Evolutionary conservation across 2,329 filamentous ascomycete genomes (phyloP).

Genomic region (Colletotrichum shisoi): DNA sequence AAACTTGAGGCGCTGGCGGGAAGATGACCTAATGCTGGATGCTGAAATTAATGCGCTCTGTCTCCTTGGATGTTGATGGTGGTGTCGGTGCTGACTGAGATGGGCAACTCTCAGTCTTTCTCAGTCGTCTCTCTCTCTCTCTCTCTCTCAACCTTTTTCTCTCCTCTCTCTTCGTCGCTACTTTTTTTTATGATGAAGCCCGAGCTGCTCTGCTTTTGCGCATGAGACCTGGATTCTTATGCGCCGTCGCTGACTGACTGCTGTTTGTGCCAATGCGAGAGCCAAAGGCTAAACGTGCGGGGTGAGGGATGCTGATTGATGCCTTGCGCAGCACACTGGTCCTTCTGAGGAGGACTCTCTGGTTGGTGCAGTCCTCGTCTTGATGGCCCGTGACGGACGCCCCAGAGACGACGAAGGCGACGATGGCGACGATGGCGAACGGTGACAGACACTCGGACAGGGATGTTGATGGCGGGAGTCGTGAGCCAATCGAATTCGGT

Average conservation of each 20-base stretch:
- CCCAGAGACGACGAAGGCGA: not conserved
- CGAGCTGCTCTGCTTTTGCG: slow-evolving; percentile 6
- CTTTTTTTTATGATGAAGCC: not conserved
- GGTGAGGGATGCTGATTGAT: not conserved
- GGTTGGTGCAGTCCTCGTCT: slow-evolving; percentile 1
- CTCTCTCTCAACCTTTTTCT: not conserved
- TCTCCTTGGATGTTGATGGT: not conserved
- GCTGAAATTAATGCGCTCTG: not conserved
- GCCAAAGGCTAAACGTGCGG: not conserved
- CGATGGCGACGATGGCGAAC: not conserved
- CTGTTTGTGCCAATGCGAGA: slow-evolving; percentile 8
- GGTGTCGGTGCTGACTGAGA: not conserved
- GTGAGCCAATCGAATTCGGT: slow-evolving; percentile 29
- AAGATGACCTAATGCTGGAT: slow-evolving; percentile 15
- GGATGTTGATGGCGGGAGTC: slow-evolving; percentile 13
- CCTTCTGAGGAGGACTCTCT: not conserved
- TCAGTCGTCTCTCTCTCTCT: too few relatives aligned
- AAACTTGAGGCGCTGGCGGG: slow-evolving; percentile 31
- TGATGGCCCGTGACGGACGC: not conserved
- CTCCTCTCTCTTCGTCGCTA: not conserved
- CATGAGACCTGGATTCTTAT: slow-evolving; percentile 12
- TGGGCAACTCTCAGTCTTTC: slow-evolving; percentile 2
- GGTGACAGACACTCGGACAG: slow-evolving; percentile 1
- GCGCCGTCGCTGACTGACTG: slow-evolving; percentile 26
- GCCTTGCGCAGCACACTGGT: not conserved